Evolutionary conservation across 768 basidiomycete species (phyloP).

Genomic region (Tubosaeta brunneosetosa): DNA sequence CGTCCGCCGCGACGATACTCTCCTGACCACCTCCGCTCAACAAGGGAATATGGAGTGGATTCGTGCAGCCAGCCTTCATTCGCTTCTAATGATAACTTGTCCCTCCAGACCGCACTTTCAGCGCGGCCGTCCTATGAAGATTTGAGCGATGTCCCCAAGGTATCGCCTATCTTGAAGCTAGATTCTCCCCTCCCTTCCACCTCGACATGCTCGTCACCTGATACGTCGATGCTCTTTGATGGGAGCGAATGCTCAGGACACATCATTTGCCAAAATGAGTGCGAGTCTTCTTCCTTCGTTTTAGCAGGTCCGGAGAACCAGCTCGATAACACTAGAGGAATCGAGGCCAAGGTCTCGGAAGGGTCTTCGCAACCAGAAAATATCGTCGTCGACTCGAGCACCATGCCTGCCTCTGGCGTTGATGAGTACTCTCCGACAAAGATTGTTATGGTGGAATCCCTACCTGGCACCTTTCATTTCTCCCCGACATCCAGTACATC

Average conservation of each 20-base stretch:
- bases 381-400: not conserved
- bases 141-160: slow-evolving; percentile 13
- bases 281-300: not conserved
- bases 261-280: not conserved
- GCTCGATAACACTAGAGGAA: not conserved
- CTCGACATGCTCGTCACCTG: slow-evolving; percentile 20
- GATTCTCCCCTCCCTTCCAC: slow-evolving; percentile 15
- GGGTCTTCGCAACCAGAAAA: not conserved
- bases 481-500: not conserved
- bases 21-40: slow-evolving; percentile 6
- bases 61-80: slow-evolving; percentile 13
- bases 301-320: not conserved
- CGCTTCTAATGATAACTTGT: slow-evolving; percentile 17
- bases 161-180: slow-evolving; percentile 14
- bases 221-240: slow-evolving; percentile 22
- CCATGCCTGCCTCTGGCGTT: not conserved
- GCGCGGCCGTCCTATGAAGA: slow-evolving; percentile 18
- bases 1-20: not conserved
- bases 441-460: not conserved
- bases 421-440: not conserved
- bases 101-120: slow-evolving; percentile 24
- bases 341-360: not conserved
- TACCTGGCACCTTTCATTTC: not conserved
- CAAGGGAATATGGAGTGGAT: slow-evolving; percentile 8
- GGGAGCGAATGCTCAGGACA: slow-evolving; percentile 4